phyloP scores from a whole-genome alignment of 148 eudicot genomes.

The Chenopodium album region DNA sequence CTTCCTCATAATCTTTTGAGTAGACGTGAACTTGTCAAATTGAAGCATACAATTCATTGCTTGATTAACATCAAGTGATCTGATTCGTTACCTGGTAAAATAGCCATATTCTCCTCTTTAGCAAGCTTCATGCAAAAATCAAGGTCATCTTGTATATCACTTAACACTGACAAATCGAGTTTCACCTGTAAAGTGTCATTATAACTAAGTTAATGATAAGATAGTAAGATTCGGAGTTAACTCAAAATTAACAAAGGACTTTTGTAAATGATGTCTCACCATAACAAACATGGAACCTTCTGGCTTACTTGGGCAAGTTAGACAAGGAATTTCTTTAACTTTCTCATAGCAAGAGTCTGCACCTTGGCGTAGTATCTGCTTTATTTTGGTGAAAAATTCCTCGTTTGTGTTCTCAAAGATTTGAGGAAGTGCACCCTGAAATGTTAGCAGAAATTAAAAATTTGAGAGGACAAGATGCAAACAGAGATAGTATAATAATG shows the following conservation, averaged over 20 bases:
- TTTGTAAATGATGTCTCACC: constrained; percentile 28
- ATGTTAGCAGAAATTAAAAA: background rate
- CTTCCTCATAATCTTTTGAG: too few relatives aligned
- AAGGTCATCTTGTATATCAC: constrained; percentile 51
- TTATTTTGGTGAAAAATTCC: constrained; percentile 45
- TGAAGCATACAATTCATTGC: too few relatives aligned
- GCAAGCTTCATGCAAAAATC: constrained; percentile 69
- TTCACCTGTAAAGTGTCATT: constrained; percentile 43
- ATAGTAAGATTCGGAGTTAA: too few relatives aligned
- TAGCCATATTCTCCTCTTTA: constrained; percentile 49
- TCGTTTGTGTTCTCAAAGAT: constrained; percentile 46
- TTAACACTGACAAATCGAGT: constrained; percentile 45
- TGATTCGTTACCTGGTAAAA: constrained; percentile 45
- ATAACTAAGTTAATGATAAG: background rate
- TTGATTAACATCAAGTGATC: too few relatives aligned
- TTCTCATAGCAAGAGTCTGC: constrained; percentile 44
- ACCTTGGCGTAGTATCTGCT: constrained; percentile 29
- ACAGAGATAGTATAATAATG: background rate
- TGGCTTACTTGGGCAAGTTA: constrained; percentile 57
- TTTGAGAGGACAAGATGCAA: background rate
- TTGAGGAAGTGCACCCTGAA: constrained; percentile 51
- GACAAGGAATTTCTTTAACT: constrained; percentile 47
- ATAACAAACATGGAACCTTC: constrained; percentile 64
- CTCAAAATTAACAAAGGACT: background rate
- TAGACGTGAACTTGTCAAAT: too few relatives aligned